Percentiles rank a stretch among this genome's conserved stretches.
These are phyloP conservation scores for Plantago coronopus DNA, from an alignment of 305 asterid species.

Conservation along the genomic window DNA sequence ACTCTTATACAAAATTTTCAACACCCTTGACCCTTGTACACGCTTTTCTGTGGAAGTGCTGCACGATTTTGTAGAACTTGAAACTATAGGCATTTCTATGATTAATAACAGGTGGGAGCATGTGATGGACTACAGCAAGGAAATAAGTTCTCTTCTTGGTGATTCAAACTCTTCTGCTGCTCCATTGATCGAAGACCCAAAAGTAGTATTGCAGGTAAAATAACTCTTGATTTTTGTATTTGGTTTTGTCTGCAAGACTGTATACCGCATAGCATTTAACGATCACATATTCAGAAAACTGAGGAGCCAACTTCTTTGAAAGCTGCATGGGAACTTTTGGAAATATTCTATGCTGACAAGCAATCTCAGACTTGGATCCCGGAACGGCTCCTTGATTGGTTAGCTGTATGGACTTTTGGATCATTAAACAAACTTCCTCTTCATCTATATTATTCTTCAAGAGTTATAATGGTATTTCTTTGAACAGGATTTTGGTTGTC, in stretches of 20 bases:
- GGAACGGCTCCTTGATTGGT: constrained; percentile 87
- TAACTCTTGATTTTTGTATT: constrained; percentile 22
- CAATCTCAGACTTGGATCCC: constrained; percentile 82
- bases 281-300: constrained; percentile 38
- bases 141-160: constrained; percentile 68
- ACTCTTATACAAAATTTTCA: not conserved
- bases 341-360: constrained; percentile 83
- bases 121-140: constrained; percentile 86
- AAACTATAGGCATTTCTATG: constrained; percentile 11
- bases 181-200: constrained; percentile 67
- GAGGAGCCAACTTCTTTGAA: constrained; percentile 69
- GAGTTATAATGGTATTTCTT: constrained; percentile 22
- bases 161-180: constrained; percentile 44
- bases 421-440: constrained; percentile 8
- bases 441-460: constrained; percentile 13
- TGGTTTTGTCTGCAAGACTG: constrained; percentile 4
- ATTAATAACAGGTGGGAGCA: constrained; percentile 70
- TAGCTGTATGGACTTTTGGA: constrained; percentile 57
- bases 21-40: constrained; percentile 1
- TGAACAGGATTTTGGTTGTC: constrained; percentile 69
- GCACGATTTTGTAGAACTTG: constrained; percentile 10
- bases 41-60: constrained; percentile 3
- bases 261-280: constrained; percentile 4
- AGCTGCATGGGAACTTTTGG: constrained; percentile 99
- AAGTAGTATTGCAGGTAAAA: constrained; percentile 53